phyloP scores from a whole-genome alignment of 257 asterid species.

The Parsonsia alboflavescens region DNA sequence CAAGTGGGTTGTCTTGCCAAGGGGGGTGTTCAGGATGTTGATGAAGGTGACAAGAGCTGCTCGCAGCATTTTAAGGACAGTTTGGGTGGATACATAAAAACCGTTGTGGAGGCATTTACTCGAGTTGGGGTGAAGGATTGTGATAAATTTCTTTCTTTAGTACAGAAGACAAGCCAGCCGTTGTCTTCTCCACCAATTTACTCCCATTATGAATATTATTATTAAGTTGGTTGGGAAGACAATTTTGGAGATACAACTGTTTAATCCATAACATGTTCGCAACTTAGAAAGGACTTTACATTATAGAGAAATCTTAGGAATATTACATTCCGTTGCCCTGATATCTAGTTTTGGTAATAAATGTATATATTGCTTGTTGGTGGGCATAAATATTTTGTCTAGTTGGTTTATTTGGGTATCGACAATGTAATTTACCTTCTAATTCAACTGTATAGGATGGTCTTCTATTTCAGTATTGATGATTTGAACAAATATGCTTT shows the following conservation, averaged over 20 bases:
- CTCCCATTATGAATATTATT: background rate
- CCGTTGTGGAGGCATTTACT: conserved; percentile 42
- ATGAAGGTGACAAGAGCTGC: conserved; percentile 61
- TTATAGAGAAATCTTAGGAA: conserved; percentile 3
- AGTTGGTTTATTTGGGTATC: background rate
- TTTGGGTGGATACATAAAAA: conserved; percentile 37
- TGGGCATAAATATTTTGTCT: background rate
- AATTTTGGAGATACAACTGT: background rate
- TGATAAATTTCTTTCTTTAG: conserved; percentile 44
- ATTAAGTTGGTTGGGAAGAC: background rate
- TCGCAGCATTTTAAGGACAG: conserved; percentile 44
- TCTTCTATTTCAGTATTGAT: background rate
- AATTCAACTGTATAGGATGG: conserved; percentile 1
- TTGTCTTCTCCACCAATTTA: background rate
- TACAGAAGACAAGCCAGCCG: conserved; percentile 10
- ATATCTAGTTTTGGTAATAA: background rate
- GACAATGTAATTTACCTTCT: conserved; percentile 2
- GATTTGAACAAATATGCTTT: background rate
- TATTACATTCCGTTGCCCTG: background rate
- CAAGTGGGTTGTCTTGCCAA: conserved; percentile 78
- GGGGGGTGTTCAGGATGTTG: conserved; percentile 81
- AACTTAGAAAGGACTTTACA: background rate
- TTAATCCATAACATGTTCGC: conserved; percentile 1
- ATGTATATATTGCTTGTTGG: conserved; percentile 9
- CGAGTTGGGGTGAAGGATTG: conserved; percentile 62